Conservation (phyloP, 306 rosid genomes). For the Canavalia ensiformis region DNA sequence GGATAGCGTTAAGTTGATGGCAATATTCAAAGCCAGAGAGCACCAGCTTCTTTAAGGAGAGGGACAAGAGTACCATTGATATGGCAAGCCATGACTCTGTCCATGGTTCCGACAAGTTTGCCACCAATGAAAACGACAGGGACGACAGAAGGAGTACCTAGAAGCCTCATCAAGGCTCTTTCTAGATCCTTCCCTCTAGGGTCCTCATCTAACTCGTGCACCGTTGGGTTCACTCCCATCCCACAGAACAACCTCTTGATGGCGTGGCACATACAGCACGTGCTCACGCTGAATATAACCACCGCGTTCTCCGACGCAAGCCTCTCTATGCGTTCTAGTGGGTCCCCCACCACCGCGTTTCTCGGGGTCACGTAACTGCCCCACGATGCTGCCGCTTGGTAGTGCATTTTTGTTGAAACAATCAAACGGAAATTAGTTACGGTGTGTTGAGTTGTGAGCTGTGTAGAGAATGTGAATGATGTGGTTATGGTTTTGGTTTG, state of each 20-base stretch:
- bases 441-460: too few relatives aligned
- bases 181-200: slow-evolving; percentile 87
- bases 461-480: neutral
- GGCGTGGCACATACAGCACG: slow-evolving; percentile 98
- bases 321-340: slow-evolving; percentile 75
- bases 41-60: slow-evolving; percentile 97
- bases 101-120: slow-evolving; percentile 88
- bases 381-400: slow-evolving; percentile 67
- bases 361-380: slow-evolving; percentile 54
- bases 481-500: neutral
- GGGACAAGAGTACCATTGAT: slow-evolving; percentile 91
- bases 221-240: slow-evolving; percentile 91
- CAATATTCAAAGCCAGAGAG: slow-evolving; percentile 77
- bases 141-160: slow-evolving; percentile 64
- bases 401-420: slow-evolving; percentile 52
- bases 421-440: too few relatives aligned
- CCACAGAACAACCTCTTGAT: slow-evolving; percentile 88
- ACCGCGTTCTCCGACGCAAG: slow-evolving; percentile 91
- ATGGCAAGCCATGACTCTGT: slow-evolving; percentile 91
- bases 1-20: neutral
- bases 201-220: slow-evolving; percentile 86
- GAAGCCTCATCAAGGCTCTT: slow-evolving; percentile 71
- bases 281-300: slow-evolving; percentile 89
- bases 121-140: slow-evolving; percentile 96
- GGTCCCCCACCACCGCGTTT: slow-evolving; percentile 54